Conservation (phyloP, 2,329 filamentous ascomycete genomes). For the Microdochium trichocladiopsis region DNA sequence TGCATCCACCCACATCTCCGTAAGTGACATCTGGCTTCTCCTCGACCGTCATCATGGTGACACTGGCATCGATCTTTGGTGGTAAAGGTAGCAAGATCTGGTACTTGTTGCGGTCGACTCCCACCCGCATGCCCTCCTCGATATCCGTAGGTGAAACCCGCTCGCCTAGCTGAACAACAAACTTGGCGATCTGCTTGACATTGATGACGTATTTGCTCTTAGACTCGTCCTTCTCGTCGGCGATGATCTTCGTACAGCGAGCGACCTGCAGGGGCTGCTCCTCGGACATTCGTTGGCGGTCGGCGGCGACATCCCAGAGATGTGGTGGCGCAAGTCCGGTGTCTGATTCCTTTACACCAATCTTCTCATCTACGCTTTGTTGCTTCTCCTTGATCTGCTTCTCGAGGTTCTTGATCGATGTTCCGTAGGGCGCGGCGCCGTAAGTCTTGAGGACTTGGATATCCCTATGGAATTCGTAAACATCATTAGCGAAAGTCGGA, state of each 20-base stretch:
- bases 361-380: constrained; percentile 97
- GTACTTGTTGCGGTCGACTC: constrained; percentile 98
- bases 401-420: constrained; percentile 92
- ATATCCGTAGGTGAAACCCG: constrained; percentile 97
- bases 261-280: constrained; percentile 97
- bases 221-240: constrained; percentile 88
- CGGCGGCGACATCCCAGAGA: constrained; percentile 96
- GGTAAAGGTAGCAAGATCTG: constrained; percentile 95
- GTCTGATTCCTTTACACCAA: constrained; percentile 94
- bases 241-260: constrained; percentile 97
- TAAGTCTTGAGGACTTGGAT: constrained; percentile 99
- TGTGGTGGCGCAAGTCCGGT: constrained; percentile 96
- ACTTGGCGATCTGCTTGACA: constrained; percentile 99
- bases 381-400: constrained; percentile 99
- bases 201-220: constrained; percentile 99
- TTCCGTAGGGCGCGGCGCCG: constrained; percentile 90
- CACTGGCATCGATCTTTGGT: constrained; percentile 96
- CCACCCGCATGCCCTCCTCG: constrained; percentile 97
- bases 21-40: constrained; percentile 99
- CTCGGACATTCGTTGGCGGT: constrained; percentile 96
- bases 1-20: constrained; percentile 96
- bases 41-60: constrained; percentile 99
- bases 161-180: constrained; percentile 95
- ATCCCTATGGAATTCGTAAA: constrained; percentile 56
- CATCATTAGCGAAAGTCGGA: constrained; percentile 8